Conservation (phyloP, 352 stramenopile genomes). For the Globisporangium yorkense region DNA sequence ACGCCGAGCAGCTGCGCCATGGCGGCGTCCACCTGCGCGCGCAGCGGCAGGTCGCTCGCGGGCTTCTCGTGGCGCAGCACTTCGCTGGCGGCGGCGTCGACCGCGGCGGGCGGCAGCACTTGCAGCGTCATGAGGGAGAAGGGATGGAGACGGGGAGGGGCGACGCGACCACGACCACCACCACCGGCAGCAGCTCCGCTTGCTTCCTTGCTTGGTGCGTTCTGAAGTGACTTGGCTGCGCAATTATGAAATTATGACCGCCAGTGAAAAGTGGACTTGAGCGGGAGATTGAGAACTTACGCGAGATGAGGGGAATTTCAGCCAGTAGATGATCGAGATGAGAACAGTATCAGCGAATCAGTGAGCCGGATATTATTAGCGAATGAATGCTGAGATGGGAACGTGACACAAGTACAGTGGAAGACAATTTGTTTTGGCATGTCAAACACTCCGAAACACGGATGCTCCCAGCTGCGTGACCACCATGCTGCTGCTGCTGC, state of each 20-base stretch:
- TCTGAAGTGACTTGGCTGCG: not conserved
- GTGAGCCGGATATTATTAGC: not conserved
- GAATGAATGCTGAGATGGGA: not conserved
- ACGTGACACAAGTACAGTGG: too few relatives aligned
- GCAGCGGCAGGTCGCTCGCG: not conserved
- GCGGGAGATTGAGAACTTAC: too few relatives aligned
- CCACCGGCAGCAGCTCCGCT: not conserved
- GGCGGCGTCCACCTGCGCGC: conserved; percentile 43
- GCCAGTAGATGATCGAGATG: too few relatives aligned
- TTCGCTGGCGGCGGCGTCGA: not conserved
- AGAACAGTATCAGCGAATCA: too few relatives aligned
- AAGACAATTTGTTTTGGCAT: too few relatives aligned
- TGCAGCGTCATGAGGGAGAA: conserved; percentile 8
- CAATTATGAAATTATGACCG: not conserved
- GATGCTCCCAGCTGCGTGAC: not conserved
- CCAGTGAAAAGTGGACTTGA: not conserved
- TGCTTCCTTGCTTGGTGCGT: not conserved
- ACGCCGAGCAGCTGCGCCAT: conserved; percentile 53
- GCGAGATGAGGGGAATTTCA: not conserved
- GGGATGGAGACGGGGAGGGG: not conserved
- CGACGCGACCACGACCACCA: not conserved
- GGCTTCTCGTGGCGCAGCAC: not conserved
- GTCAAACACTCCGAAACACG: too few relatives aligned
- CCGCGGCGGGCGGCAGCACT: conserved; percentile 5
- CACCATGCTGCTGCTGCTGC: not conserved